A percentile compares a stretch with the other conserved stretches of the same genome.
Conservation (phyloP, 495 filamentous ascomycete species). For the Neurospora discreta region DNA sequence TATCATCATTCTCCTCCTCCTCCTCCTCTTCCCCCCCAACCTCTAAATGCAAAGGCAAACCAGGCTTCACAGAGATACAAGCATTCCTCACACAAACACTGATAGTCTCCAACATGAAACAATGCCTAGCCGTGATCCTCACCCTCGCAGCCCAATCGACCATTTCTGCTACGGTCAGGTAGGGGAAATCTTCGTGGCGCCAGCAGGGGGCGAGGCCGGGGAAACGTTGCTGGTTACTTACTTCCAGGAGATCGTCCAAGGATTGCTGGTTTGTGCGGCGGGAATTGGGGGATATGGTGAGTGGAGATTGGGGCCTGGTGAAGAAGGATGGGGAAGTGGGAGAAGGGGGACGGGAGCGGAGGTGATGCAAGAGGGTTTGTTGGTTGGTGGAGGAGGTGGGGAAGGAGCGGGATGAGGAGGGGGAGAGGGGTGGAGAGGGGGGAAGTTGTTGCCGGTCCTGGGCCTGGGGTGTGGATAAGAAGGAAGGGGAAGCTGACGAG, state of each 20-base stretch:
- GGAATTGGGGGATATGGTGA: not conserved
- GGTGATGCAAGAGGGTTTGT: not conserved
- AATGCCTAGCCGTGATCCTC: slow-evolving; percentile 42
- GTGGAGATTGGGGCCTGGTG: not conserved
- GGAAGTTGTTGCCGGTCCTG: not conserved
- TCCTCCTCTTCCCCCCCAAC: not conserved
- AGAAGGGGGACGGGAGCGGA: not conserved
- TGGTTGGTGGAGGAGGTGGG: not conserved
- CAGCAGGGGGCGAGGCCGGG: slow-evolving; percentile 38
- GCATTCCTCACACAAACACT: slow-evolving; percentile 17
- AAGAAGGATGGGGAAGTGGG: not conserved
- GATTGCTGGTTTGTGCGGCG: not conserved
- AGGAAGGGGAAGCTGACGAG: not conserved
- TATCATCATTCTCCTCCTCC: not conserved
- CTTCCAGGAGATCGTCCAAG: not conserved
- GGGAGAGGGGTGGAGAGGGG: not conserved
- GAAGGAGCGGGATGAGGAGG: not conserved
- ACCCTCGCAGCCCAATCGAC: slow-evolving; percentile 43
- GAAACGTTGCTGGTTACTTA: slow-evolving; percentile 11
- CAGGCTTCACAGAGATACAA: slow-evolving; percentile 10
- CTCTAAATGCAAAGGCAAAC: not conserved
- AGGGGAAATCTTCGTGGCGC: slow-evolving; percentile 44
- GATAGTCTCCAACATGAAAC: slow-evolving; percentile 34
- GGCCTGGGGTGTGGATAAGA: not conserved
- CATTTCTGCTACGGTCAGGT: slow-evolving; percentile 45